Percentiles rank a stretch among this genome's conserved stretches.
phyloP scores from a whole-genome alignment of 1,139 yeast species.

The Magnusiomyces sp. region DNA sequence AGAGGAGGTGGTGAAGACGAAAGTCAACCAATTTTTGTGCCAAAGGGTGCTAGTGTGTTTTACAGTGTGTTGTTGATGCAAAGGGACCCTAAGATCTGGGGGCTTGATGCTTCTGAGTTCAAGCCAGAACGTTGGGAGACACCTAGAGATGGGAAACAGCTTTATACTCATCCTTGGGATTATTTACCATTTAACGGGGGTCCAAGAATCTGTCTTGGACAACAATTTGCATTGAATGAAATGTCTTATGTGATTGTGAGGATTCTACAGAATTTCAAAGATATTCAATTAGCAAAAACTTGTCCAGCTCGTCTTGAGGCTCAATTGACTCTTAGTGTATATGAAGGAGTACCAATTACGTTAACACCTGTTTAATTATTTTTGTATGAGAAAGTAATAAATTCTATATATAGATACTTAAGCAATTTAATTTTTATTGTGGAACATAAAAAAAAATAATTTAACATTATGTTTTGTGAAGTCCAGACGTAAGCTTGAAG shows the following conservation, averaged over 20 bases:
- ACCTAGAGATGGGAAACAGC: conserved; percentile 13
- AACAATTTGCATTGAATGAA: conserved; percentile 52
- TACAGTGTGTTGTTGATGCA: conserved; percentile 42
- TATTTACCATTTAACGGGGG: conserved; percentile 46
- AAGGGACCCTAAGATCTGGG: conserved; percentile 38
- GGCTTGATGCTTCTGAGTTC: conserved; percentile 42
- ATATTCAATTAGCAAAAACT: conserved; percentile 3
- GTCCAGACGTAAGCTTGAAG: too few species aligned
- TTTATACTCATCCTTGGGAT: conserved; percentile 25
- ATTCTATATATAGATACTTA: too few species aligned
- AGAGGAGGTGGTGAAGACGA: conserved; percentile 41
- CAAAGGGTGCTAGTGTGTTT: conserved; percentile 41
- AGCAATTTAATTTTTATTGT: too few species aligned
- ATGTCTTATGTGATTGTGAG: conserved; percentile 42
- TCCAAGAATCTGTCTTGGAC: conserved; percentile 52
- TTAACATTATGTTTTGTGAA: too few species aligned
- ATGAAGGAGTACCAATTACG: neutral
- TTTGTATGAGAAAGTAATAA: neutral
- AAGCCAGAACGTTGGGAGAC: conserved; percentile 46
- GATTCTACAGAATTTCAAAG: conserved; percentile 33
- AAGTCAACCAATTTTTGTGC: conserved; percentile 37
- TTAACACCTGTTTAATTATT: neutral
- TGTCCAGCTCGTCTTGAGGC: neutral
- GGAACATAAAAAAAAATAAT: too few species aligned
- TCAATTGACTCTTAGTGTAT: neutral